These are phyloP conservation scores for Strobilomyces dryophilus DNA, from an alignment of 768 basidiomycete genomes.

Conservation along the genomic window DNA sequence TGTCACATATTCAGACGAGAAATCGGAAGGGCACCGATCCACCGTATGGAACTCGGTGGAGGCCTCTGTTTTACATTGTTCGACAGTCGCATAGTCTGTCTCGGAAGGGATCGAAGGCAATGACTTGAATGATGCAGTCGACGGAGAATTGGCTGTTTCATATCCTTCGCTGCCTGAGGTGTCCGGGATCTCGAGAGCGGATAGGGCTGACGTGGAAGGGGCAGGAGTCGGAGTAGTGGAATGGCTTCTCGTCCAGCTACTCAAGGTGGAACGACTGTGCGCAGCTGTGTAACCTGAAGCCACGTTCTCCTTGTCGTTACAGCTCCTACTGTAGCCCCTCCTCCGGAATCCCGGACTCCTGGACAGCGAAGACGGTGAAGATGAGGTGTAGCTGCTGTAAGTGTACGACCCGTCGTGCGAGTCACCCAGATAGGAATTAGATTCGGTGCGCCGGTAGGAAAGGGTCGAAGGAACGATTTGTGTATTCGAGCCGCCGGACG, in stretches of 20 bases:
- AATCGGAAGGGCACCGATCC: conserved; percentile 38
- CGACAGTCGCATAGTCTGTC: conserved; percentile 42
- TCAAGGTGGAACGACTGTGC: conserved; percentile 32
- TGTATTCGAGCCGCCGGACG: conserved; percentile 39
- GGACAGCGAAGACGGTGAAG: conserved; percentile 53
- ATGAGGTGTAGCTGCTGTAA: conserved; percentile 32
- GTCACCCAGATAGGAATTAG: conserved; percentile 54
- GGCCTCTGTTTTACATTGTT: conserved; percentile 39
- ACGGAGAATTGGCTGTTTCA: conserved; percentile 39
- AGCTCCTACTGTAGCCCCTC: conserved; percentile 38
- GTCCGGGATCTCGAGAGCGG: conserved; percentile 28
- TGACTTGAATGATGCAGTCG: conserved; percentile 50
- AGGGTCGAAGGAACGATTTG: conserved; percentile 47
- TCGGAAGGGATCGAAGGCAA: conserved; percentile 59
- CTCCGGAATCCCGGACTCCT: conserved; percentile 57
- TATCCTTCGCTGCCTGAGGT: conserved; percentile 51
- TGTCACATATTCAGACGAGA: conserved; percentile 47
- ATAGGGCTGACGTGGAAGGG: conserved; percentile 28
- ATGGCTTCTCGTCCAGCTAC: conserved; percentile 31
- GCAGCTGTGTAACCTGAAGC: conserved; percentile 32
- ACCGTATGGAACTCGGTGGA: conserved; percentile 49
- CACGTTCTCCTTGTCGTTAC: conserved; percentile 56
- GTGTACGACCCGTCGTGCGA: conserved; percentile 42
- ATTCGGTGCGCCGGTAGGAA: conserved; percentile 48
- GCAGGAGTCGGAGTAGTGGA: conserved; percentile 30